A percentile compares a stretch with the other conserved stretches of the same genome.
phyloP scores from a whole-genome alignment of 768 basidiomycete genomes.

The Leccinum rimulosum region DNA sequence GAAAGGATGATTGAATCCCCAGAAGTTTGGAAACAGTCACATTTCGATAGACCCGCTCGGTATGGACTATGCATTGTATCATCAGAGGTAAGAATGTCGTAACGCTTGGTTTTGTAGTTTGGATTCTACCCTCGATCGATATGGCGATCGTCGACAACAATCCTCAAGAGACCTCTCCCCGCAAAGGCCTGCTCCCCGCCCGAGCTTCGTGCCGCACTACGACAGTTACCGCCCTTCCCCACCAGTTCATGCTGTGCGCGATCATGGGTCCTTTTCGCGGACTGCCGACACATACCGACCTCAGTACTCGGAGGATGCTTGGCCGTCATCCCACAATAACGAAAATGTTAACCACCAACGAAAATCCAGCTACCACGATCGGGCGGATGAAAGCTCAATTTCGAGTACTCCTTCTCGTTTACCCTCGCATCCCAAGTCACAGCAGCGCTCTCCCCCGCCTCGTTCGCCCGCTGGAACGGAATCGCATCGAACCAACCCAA shows the following conservation, averaged over 20 bases:
- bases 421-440: conserved; percentile 16
- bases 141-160: conserved; percentile 36
- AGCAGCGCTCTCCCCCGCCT: conserved; percentile 25
- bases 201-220: conserved; percentile 34
- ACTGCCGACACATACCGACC: conserved; percentile 55
- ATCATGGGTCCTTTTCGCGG: conserved; percentile 35
- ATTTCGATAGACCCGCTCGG: conserved; percentile 42
- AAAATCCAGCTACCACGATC: conserved; percentile 23
- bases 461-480: conserved; percentile 11
- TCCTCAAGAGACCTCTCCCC: conserved; percentile 36
- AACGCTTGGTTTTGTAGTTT: conserved; percentile 22
- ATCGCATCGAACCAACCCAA: conserved; percentile 2
- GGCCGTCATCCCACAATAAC: conserved; percentile 29
- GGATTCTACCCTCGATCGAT: conserved; percentile 33
- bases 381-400: conserved; percentile 31
- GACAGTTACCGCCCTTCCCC: conserved; percentile 53
- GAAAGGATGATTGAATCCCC: conserved; percentile 72
- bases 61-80: conserved; percentile 39
- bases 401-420: conserved; percentile 33
- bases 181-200: conserved; percentile 31
- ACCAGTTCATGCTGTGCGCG: conserved; percentile 35
- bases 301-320: conserved; percentile 36
- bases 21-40: conserved; percentile 64
- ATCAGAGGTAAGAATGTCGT: conserved; percentile 22
- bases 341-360: conserved; percentile 29